These are phyloP conservation scores for Eucalyptus marginata DNA, from an alignment of 345 rosid genomes.

Conservation along the genomic window DNA sequence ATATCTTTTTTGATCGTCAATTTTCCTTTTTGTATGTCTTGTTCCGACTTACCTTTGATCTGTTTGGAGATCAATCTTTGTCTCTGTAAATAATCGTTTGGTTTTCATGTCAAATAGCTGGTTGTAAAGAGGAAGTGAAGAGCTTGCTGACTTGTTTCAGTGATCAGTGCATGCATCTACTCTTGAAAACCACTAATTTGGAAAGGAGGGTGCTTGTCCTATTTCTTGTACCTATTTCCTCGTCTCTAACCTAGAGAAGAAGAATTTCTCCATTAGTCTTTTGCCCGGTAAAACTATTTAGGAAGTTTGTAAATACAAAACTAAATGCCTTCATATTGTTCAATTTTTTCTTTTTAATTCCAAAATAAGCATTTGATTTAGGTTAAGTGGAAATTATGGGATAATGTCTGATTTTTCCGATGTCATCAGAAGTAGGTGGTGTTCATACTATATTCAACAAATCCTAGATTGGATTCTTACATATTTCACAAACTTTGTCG, in stretches of 20 bases:
- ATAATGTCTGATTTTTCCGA: background rate
- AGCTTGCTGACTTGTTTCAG: background rate
- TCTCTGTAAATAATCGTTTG: background rate
- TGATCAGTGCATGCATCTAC: background rate
- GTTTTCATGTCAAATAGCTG: background rate
- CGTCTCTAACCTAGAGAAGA: background rate
- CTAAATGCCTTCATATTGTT: background rate
- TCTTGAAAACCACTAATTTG: background rate
- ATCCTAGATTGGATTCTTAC: background rate
- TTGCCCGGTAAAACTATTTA: background rate
- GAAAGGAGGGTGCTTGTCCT: background rate
- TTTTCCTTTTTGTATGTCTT: background rate
- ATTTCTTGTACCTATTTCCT: background rate
- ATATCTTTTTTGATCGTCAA: background rate
- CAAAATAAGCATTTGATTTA: background rate
- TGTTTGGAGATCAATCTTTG: background rate
- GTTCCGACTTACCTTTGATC: background rate
- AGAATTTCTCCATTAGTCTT: background rate
- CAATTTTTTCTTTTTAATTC: background rate
- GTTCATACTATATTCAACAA: background rate
- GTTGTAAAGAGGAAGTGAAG: background rate
- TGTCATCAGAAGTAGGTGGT: background rate
- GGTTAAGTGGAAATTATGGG: background rate
- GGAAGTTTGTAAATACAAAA: background rate
- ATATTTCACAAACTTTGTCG: background rate